Evolutionary conservation across 345 rosid genomes (phyloP).

Genomic region (Eucalyptus marginata): DNA sequence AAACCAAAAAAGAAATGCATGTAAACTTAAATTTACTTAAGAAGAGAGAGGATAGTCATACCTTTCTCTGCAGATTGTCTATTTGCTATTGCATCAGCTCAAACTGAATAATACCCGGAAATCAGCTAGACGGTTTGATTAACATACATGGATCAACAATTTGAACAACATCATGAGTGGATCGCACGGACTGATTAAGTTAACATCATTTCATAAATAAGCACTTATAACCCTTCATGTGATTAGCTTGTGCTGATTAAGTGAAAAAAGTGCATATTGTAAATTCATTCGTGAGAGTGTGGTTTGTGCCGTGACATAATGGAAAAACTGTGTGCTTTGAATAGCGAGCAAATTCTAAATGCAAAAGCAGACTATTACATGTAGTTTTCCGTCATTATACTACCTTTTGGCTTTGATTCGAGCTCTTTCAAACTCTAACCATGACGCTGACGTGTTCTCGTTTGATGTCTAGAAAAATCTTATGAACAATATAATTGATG

Average conservation of each 20-base stretch:
- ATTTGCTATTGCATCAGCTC: slow-evolving; percentile 13
- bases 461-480: background rate
- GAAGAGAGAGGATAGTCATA: background rate
- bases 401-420: background rate
- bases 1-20: background rate
- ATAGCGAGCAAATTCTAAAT: background rate
- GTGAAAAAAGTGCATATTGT: background rate
- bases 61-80: slow-evolving; percentile 13
- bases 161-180: background rate
- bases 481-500: background rate
- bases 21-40: background rate
- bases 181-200: background rate
- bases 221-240: background rate
- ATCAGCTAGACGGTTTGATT: background rate
- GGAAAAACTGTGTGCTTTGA: background rate
- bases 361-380: background rate
- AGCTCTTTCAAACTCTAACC: background rate
- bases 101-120: background rate
- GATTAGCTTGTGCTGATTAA: background rate
- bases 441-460: too few species aligned
- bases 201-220: background rate
- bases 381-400: background rate
- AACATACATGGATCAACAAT: background rate
- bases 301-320: background rate
- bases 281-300: background rate